phyloP scores from a whole-genome alignment of 2,329 filamentous ascomycete species.

The Talaromyces islandicus region DNA sequence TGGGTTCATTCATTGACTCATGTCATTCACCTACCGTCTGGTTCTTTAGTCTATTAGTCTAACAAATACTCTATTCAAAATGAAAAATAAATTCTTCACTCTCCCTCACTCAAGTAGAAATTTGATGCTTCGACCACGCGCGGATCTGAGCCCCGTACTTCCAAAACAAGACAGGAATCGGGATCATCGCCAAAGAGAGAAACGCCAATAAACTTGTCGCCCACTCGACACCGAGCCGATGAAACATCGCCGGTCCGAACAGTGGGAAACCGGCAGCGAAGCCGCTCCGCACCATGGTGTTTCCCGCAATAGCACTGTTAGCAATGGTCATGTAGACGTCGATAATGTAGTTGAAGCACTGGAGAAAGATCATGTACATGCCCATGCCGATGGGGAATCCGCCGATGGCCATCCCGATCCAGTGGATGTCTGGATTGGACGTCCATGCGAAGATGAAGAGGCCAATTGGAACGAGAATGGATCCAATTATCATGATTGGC shows the following conservation, averaged over 20 bases:
- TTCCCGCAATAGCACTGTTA: conserved; percentile 37
- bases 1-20: background rate
- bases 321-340: conserved; percentile 39
- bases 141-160: conserved; percentile 34
- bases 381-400: conserved; percentile 39
- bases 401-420: conserved; percentile 41
- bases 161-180: conserved; percentile 40
- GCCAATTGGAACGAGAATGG: conserved; percentile 36
- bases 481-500: conserved; percentile 40
- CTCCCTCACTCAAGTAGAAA: background rate
- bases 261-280: conserved; percentile 44
- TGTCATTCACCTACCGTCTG: background rate
- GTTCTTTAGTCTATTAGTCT: background rate
- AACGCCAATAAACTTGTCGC: conserved; percentile 42
- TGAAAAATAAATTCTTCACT: background rate
- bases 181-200: conserved; percentile 37
- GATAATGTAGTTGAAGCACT: conserved; percentile 37
- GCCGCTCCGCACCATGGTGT: conserved; percentile 40
- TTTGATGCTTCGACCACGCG: conserved; percentile 21
- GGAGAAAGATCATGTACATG: conserved; percentile 34
- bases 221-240: conserved; percentile 43
- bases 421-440: conserved; percentile 33
- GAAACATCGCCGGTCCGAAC: conserved; percentile 41
- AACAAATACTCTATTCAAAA: background rate
- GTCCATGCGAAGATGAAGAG: conserved; percentile 47